These are phyloP conservation scores for Nepenthes gracilis DNA, from an alignment of 148 eudicot species.

Conservation along the genomic window DNA sequence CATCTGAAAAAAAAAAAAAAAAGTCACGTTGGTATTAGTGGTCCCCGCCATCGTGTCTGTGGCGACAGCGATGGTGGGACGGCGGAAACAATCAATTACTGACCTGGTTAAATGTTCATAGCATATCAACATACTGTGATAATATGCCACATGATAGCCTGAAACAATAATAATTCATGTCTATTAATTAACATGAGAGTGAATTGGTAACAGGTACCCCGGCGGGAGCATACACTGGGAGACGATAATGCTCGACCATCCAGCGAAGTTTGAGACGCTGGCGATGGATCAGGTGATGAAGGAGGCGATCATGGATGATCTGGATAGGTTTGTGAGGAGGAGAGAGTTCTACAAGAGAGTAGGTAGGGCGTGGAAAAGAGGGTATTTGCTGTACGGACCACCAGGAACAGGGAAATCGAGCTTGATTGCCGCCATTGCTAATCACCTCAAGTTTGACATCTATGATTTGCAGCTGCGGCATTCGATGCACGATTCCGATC, in stretches of 20 bases:
- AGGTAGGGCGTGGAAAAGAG: slow-evolving; percentile 31
- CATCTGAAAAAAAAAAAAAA: no score
- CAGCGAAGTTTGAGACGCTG: slow-evolving; percentile 23
- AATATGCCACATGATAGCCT: no score
- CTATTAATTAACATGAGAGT: no score
- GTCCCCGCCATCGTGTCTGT: no score
- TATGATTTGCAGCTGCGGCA: slow-evolving; percentile 21
- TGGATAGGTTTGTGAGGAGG: slow-evolving; percentile 22
- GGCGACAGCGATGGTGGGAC: no score
- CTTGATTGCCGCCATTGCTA: slow-evolving; percentile 35
- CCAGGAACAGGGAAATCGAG: slow-evolving; percentile 38
- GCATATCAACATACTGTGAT: not conserved
- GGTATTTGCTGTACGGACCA: slow-evolving; percentile 30
- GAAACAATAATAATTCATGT: no score
- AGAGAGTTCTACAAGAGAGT: slow-evolving; percentile 22
- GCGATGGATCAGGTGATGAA: slow-evolving; percentile 23
- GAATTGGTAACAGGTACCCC: not conserved
- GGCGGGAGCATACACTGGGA: slow-evolving; percentile 5
- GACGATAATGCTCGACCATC: slow-evolving; percentile 23
- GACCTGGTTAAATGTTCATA: not conserved
- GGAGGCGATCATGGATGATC: slow-evolving; percentile 16
- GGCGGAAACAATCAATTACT: no score
- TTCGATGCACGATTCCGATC: not conserved
- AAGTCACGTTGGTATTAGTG: no score
- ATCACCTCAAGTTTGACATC: slow-evolving; percentile 23